These are phyloP conservation scores for Berberis vulgaris DNA, from an alignment of 164 flowering plant species.

Conservation along the genomic window DNA sequence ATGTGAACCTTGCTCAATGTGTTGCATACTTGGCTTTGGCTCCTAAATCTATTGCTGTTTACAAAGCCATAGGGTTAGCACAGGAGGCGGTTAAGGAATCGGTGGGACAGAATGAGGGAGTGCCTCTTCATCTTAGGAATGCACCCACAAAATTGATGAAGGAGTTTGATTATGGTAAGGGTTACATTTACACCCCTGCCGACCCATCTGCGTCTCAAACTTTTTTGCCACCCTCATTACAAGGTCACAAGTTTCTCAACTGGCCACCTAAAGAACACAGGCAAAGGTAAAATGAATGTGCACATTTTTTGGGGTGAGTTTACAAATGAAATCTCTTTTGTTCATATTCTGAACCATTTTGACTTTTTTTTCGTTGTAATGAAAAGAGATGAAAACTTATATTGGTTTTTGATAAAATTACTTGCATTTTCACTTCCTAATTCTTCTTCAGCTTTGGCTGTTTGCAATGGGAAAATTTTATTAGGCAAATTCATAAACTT, in stretches of 20 bases:
- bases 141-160: slow-evolving; percentile 91
- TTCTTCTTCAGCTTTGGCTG: too few relatives aligned
- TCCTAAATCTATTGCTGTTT: slow-evolving; percentile 69
- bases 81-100: slow-evolving; percentile 66
- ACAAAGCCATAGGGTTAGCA: slow-evolving; percentile 50
- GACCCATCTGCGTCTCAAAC: slow-evolving; percentile 39
- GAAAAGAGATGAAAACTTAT: too few relatives aligned
- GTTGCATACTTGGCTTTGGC: slow-evolving; percentile 83
- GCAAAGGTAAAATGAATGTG: too few relatives aligned
- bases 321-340: too few relatives aligned
- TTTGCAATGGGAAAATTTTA: too few relatives aligned
- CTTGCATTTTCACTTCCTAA: too few relatives aligned
- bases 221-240: slow-evolving; percentile 57
- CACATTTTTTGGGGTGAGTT: too few relatives aligned
- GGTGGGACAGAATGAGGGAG: slow-evolving; percentile 76
- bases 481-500: too few relatives aligned
- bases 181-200: slow-evolving; percentile 66
- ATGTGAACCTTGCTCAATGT: slow-evolving; percentile 73
- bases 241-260: slow-evolving; percentile 57
- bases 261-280: slow-evolving; percentile 32
- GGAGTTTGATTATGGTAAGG: slow-evolving; percentile 77
- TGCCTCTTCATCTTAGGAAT: slow-evolving; percentile 82
- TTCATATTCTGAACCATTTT: too few relatives aligned
- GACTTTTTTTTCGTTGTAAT: too few relatives aligned
- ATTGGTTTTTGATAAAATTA: too few relatives aligned